Evolutionary conservation across 768 basidiomycete genomes (phyloP), one percentile per base, ranked within the genome.

Genomic region (Kwoniella sp.): DNA sequence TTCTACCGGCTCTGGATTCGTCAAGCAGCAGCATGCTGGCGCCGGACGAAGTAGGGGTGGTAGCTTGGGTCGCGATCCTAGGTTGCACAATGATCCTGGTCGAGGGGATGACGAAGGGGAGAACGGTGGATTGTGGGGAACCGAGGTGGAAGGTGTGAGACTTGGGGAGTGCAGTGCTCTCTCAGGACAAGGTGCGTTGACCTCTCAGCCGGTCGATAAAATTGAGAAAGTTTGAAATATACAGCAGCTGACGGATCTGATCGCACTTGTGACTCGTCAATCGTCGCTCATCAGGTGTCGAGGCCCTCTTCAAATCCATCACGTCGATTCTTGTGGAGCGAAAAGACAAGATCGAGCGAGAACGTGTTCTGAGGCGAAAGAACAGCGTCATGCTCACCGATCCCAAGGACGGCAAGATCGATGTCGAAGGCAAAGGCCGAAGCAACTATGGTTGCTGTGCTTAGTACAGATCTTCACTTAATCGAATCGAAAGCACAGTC

Each of bases 201-300:
- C n/a, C 7, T 38, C 3, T 45, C 28, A 4, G n/a, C 23, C 25
- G 28, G 41, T 41, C 4, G 25, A n/a, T n/a, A n/a, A n/a, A n/a
- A 13, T 11, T 12, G 12, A 26, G 13, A 28, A 47, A 26, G 60
- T 26, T n/a, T 3, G 7, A 29, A 31, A n/a, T n/a, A n/a, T n/a
- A n/a, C n/a, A n/a, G n/a, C n/a, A n/a, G 41, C 34, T 56, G 41
- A 63, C 28, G 17, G 48, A n/a, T n/a, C n/a, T n/a, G n/a, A n/a
- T n/a, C n/a, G n/a, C n/a, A n/a, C n/a, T n/a, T n/a, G n/a, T n/a
- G n/a, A n/a, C n/a, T n/a, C n/a, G n/a, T n/a, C n/a, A n/a, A n/a
- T n/a, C n/a, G n/a, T n/a, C n/a, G n/a, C n/a, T n/a, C n/a, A n/a
- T 11, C 37, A 77, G 76, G 74, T 61, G 73, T 78, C 57, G 76